These are phyloP conservation scores for Acer saccharum DNA, from an alignment of 345 rosid species.

Conservation along the genomic window DNA sequence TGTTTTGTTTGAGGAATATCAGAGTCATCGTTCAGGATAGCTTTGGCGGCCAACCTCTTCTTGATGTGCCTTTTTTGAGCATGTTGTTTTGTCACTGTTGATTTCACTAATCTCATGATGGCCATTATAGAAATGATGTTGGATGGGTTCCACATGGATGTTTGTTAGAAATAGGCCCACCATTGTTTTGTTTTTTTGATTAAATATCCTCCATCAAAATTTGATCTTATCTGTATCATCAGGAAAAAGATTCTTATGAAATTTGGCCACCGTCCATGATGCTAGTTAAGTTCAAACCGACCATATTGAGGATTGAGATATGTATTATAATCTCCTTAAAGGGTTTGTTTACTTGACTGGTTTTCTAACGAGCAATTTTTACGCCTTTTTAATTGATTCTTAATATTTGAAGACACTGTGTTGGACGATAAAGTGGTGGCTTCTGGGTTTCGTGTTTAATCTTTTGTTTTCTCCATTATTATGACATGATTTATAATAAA, in stretches of 20 bases:
- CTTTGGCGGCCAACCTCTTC: neutral
- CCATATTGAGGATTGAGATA: neutral
- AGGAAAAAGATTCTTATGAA: neutral
- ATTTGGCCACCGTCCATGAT: neutral
- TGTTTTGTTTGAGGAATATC: neutral
- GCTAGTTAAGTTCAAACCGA: neutral
- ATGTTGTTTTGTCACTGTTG: neutral
- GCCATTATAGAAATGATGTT: neutral
- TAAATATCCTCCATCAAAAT: neutral
- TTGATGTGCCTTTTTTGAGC: neutral
- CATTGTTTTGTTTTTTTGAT: neutral
- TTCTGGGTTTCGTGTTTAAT: neutral
- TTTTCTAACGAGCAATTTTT: neutral
- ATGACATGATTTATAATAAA: constrained; percentile 4
- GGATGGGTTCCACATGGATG: neutral
- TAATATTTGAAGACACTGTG: neutral
- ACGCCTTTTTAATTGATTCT: neutral
- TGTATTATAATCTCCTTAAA: neutral
- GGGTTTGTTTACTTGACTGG: neutral
- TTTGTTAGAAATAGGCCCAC: neutral
- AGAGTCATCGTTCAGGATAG: neutral
- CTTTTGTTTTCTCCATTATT: neutral
- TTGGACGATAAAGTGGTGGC: neutral
- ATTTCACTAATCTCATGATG: neutral
- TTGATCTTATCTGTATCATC: neutral